Percentiles rank a stretch among this genome's conserved stretches.
Evolutionary conservation across 2,329 filamentous ascomycete species (phyloP).

Genomic region (Emericellopsis atlantica): DNA sequence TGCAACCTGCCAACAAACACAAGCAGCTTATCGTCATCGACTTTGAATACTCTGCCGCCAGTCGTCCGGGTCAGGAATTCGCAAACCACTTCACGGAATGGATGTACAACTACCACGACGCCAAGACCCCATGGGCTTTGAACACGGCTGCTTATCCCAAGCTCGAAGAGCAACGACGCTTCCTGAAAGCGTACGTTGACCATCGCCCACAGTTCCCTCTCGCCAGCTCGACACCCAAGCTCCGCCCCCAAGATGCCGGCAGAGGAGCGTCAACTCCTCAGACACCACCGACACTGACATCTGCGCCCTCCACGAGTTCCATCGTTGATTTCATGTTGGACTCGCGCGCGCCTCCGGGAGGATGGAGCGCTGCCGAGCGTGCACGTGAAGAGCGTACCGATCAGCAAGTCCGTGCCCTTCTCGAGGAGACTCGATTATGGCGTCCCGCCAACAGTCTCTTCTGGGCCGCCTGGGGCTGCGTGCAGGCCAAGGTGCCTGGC

Average conservation of each 20-base stretch:
- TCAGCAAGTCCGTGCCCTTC: conserved; percentile 52
- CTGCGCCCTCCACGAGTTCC: conserved; percentile 31
- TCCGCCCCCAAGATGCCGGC: conserved; percentile 29
- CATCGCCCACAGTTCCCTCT: conserved; percentile 60
- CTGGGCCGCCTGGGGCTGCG: conserved; percentile 94
- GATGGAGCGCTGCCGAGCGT: conserved; percentile 39
- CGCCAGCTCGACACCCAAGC: conserved; percentile 35
- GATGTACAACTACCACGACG: conserved; percentile 94
- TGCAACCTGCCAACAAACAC: conserved; percentile 84
- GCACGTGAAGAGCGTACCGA: conserved; percentile 53
- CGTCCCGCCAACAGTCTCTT: conserved; percentile 74
- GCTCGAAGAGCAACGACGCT: conserved; percentile 68
- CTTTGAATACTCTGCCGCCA: conserved; percentile 92
- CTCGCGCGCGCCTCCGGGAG: conserved; percentile 43
- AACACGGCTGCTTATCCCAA: conserved; percentile 62
- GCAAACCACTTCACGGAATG: conserved; percentile 98
- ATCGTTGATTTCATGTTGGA: conserved; percentile 73
- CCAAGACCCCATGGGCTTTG: conserved; percentile 51
- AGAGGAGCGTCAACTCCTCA: not conserved
- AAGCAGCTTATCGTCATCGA: conserved; percentile 96
- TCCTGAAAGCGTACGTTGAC: conserved; percentile 75
- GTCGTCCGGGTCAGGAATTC: conserved; percentile 77
- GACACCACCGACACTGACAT: conserved; percentile 13
- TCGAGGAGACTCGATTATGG: conserved; percentile 76
- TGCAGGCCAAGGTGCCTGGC: conserved; percentile 79